phyloP scores from a whole-genome alignment of 2,329 filamentous ascomycete species.

The Colletotrichum spinosum region DNA sequence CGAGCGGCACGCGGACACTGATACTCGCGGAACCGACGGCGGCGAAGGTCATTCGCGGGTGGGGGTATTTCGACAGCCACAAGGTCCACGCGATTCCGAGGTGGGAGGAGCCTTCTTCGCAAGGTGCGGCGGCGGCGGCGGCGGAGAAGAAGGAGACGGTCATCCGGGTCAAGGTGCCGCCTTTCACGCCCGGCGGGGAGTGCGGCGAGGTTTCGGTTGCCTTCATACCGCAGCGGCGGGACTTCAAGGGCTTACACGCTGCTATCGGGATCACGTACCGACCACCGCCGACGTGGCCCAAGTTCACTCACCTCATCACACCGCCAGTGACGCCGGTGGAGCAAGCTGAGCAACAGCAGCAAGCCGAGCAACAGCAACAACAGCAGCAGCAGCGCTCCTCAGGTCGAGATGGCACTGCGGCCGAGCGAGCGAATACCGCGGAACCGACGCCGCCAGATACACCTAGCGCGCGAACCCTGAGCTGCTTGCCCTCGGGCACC shows the following conservation, averaged over 20 bases:
- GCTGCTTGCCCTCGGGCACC: slow-evolving; percentile 50
- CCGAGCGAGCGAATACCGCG: slow-evolving; percentile 37
- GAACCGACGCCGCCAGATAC: slow-evolving; percentile 52
- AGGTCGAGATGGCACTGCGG: slow-evolving; percentile 8
- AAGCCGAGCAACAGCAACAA: slow-evolving; percentile 14
- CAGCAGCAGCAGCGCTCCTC: slow-evolving; percentile 4
- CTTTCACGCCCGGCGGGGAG: slow-evolving; percentile 62
- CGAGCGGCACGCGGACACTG: slow-evolving; percentile 63
- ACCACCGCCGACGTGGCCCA: slow-evolving; percentile 56
- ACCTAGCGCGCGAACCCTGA: slow-evolving; percentile 45
- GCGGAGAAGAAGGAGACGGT: slow-evolving; percentile 46
- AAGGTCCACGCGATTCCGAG: slow-evolving; percentile 58
- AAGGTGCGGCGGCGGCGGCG: too few species aligned
- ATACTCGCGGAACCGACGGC: slow-evolving; percentile 75
- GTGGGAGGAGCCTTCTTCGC: slow-evolving; percentile 55
- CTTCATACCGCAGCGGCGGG: slow-evolving; percentile 70
- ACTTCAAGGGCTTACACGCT: slow-evolving; percentile 71
- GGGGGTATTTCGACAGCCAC: slow-evolving; percentile 73
- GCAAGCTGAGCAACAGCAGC: slow-evolving; percentile 26
- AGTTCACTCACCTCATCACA: slow-evolving; percentile 35
- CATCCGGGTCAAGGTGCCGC: slow-evolving; percentile 63
- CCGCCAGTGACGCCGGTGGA: slow-evolving; percentile 42
- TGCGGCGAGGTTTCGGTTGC: slow-evolving; percentile 79
- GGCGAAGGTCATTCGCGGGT: slow-evolving; percentile 73
- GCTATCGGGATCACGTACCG: slow-evolving; percentile 80